A percentile compares a stretch with the other conserved stretches of the same genome.
Conservation (phyloP, 345 rosid genomes). For the Eucalyptus lansdowneana region DNA sequence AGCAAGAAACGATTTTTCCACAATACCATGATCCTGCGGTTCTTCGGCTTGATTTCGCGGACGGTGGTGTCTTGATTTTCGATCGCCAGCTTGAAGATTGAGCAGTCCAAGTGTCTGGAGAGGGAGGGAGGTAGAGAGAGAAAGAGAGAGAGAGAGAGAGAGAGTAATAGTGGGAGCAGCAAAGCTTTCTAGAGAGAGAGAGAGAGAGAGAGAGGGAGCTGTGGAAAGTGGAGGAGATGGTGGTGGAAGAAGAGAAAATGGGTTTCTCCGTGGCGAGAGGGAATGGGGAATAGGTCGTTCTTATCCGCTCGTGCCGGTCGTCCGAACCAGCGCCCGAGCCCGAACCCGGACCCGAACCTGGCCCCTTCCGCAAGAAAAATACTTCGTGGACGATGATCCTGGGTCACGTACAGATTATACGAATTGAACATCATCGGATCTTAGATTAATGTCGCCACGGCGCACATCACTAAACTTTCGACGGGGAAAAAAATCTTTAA, state of each 20-base stretch:
- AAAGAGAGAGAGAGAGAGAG: not conserved
- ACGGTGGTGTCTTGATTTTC: conserved; percentile 62
- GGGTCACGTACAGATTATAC: not conserved
- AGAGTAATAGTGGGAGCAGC: not conserved
- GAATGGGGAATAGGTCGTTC: conserved; percentile 22
- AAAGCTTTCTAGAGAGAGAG: not conserved
- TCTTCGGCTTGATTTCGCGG: conserved; percentile 74
- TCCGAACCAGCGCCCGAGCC: not conserved
- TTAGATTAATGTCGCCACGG: not conserved
- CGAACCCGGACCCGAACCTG: not conserved
- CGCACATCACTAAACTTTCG: not conserved
- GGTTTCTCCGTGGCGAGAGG: not conserved
- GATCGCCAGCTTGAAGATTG: conserved; percentile 63
- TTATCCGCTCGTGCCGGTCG: conserved; percentile 27
- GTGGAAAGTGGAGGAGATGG: not conserved
- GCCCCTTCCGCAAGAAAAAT: not conserved
- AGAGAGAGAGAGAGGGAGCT: not conserved
- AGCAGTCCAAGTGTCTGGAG: not conserved
- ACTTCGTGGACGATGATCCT: not conserved
- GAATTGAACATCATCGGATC: not conserved
- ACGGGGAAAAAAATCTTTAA: not conserved
- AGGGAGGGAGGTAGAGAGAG: not conserved
- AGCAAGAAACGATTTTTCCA: not conserved
- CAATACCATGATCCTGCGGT: conserved; percentile 68
- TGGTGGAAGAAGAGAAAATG: not conserved